Base-by-base conservation (phyloP, 768 basidiomycete species). In the Tylopilus felleus region DNA sequence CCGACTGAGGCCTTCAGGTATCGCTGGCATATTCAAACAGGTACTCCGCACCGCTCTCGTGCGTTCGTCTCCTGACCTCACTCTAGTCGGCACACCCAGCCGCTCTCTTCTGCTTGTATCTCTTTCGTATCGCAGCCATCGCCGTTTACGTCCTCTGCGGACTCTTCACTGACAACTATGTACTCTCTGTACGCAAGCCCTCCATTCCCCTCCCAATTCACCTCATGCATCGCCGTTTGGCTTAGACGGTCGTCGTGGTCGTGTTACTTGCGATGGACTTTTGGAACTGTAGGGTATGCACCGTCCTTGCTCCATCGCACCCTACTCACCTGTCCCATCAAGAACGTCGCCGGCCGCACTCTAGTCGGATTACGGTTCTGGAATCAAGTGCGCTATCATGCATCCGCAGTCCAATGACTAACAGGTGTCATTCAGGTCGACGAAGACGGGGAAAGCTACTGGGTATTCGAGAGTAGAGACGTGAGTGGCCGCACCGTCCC, bases 381-480 rank as follows among this genome's bases (percentile, higher is more conserved):
- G 96, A 99, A 98, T 69, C 95, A 98, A 73, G 87, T 86, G 49
- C 49, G 56, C 44, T 23, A 17, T 48, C 41, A 2, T 28, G 19
- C 19, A 39, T 35, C 12, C 31, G 8, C 22, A 9, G 6, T 38
- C 4, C 23, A 19, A 31, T 14, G 19, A 49, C 57, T 49, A 22
- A 61, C 29, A n/a, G 14, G 12, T 7, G 22, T 49, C 57, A 56
- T 36, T 41, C 35, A 89, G 86, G 93, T 98, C 14, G 94, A 98
- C 64, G 94, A 98, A 50, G 94, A 98, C 60, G 97, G 97, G 2
- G 91, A 96, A 70, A 83, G 79, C 70, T 95, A 87, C 62, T 99
- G 97, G 97, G 95, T 99, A 12, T 99, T 99, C 60, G 97, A 99
- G 73, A 90, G 89, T 64, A 82, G 95, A 65, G 95, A 98, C 71